Conservation (phyloP, 306 rosid genomes). For the Acacia crassicarpa region DNA sequence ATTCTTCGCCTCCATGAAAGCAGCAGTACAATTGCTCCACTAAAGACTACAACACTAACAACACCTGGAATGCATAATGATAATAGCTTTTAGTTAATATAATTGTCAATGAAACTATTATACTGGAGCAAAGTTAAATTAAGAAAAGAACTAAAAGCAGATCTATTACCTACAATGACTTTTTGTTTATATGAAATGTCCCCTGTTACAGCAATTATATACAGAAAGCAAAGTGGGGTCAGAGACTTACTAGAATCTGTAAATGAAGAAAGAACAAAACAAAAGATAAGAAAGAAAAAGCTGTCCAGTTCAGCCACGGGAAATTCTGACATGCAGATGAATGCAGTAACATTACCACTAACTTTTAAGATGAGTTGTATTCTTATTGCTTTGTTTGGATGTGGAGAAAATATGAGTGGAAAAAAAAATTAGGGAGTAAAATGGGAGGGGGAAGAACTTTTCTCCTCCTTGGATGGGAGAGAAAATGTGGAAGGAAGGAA, state of each 20-base stretch:
- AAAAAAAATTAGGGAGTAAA: no score
- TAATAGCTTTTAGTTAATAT: conserved; percentile 5
- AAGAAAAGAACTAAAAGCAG: neutral
- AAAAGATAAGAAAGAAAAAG: neutral
- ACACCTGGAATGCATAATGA: conserved; percentile 34
- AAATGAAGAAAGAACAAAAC: neutral
- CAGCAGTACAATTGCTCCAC: neutral
- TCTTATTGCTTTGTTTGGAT: conserved; percentile 22
- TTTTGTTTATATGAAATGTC: neutral
- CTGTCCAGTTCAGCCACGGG: neutral
- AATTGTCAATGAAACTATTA: neutral
- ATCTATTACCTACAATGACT: conserved; percentile 49
- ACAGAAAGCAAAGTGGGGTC: conserved; percentile 10
- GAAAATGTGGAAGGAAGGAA: no score
- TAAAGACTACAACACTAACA: neutral
- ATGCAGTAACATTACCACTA: conserved; percentile 56
- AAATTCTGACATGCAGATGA: neutral
- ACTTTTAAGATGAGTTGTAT: conserved; percentile 40
- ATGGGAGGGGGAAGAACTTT: no score
- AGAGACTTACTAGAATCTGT: neutral
- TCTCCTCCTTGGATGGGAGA: no score
- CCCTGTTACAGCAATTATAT: conserved; percentile 30
- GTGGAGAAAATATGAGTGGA: no score
- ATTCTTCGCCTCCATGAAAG: neutral
- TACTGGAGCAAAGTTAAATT: neutral